Evolutionary conservation across 306 rosid genomes (phyloP).

Genomic region (Trifolium repens): DNA sequence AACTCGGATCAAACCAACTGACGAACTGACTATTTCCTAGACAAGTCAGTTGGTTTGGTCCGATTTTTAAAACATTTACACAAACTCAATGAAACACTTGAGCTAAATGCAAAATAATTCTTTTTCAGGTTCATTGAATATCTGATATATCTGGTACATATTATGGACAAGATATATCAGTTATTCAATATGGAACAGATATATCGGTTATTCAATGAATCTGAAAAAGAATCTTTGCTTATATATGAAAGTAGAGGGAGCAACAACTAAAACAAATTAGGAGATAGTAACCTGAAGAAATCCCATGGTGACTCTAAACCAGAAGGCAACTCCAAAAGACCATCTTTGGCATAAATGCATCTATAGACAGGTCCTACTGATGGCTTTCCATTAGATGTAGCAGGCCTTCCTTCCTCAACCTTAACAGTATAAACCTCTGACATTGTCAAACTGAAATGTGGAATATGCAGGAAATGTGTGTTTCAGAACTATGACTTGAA

Average conservation of each 20-base stretch:
- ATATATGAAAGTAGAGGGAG: too few relatives aligned
- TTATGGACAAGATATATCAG: too few relatives aligned
- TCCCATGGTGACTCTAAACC: constrained; percentile 79
- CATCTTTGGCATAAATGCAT: constrained; percentile 90
- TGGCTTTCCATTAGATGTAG: constrained; percentile 53
- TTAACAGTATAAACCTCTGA: constrained; percentile 58
- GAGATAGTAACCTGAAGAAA: constrained; percentile 67
- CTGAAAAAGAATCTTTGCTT: too few relatives aligned
- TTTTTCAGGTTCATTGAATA: too few relatives aligned
- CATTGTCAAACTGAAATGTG: constrained; percentile 45
- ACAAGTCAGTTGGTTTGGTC: too few relatives aligned
- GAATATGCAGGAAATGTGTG: constrained; percentile 25
- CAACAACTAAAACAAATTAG: background rate
- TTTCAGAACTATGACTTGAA: constrained; percentile 5
- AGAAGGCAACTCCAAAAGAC: constrained; percentile 66
- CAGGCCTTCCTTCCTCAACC: constrained; percentile 70
- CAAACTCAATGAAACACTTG: constrained; percentile 13
- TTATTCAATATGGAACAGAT: too few relatives aligned
- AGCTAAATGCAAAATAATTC: constrained; percentile 1
- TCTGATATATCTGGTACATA: too few relatives aligned
- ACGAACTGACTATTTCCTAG: too few relatives aligned
- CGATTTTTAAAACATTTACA: background rate
- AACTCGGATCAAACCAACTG: too few relatives aligned
- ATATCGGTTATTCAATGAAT: too few relatives aligned
- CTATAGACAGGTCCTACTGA: constrained; percentile 80